Conservation (phyloP, 805 yeast genomes). For the Scheffersomyces coipomensis region DNA sequence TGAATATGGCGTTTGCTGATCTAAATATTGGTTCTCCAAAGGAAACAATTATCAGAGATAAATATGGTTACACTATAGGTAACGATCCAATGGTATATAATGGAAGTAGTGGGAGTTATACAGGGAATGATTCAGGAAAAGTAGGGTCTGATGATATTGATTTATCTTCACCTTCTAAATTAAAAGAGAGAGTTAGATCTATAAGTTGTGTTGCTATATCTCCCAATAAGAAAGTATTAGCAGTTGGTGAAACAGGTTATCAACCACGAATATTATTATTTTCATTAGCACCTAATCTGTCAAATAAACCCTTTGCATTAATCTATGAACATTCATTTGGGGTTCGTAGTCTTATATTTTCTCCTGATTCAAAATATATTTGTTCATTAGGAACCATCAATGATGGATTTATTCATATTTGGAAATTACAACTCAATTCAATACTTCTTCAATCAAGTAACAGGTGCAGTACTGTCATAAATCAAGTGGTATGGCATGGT, state of each 20-base stretch:
- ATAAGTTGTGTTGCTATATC: conserved; percentile 60
- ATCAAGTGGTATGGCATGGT: conserved; percentile 57
- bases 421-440: conserved; percentile 39
- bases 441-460: conserved; percentile 48
- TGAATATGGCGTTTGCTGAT: conserved; percentile 21
- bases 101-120: conserved; percentile 10
- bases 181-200: conserved; percentile 45
- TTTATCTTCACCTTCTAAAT: conserved; percentile 18
- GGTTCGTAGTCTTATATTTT: conserved; percentile 51
- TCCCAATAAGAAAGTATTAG: conserved; percentile 51
- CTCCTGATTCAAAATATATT: conserved; percentile 54
- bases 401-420: conserved; percentile 66
- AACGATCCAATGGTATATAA: conserved; percentile 26
- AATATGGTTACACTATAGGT: conserved; percentile 31
- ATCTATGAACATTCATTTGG: conserved; percentile 69
- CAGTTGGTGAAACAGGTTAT: conserved; percentile 72
- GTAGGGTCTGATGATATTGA: conserved; percentile 7
- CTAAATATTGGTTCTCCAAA: conserved; percentile 5
- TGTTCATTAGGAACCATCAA: conserved; percentile 66
- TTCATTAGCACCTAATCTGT: conserved; percentile 52
- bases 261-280: conserved; percentile 63
- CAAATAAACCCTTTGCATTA: conserved; percentile 48
- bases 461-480: conserved; percentile 59
- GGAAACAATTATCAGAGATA: conserved; percentile 20
- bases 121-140: conserved; percentile 2